These are phyloP conservation scores for Psidium friedrichsthalianum DNA, from an alignment of 345 rosid genomes.

Conservation along the genomic window DNA sequence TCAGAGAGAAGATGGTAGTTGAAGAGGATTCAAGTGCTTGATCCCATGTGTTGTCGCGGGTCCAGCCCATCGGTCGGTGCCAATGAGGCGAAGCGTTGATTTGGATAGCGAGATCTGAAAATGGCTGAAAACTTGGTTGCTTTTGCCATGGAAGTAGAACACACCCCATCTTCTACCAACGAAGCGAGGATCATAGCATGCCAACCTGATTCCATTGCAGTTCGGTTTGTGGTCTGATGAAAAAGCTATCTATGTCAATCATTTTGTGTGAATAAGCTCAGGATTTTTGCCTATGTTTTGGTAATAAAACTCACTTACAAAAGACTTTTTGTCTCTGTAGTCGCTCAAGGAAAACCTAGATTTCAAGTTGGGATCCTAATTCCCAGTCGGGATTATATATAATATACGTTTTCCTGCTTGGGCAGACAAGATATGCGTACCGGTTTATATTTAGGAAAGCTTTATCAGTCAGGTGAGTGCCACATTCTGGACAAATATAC, in stretches of 20 bases:
- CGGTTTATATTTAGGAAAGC: not conserved
- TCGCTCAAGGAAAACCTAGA: not conserved
- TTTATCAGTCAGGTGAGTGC: not conserved
- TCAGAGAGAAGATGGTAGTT: conserved; percentile 1
- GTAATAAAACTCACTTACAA: not conserved
- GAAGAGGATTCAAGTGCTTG: conserved; percentile 8
- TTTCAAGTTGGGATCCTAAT: not conserved
- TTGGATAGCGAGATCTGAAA: conserved; percentile 3
- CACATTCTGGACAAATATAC: not conserved
- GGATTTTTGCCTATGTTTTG: not conserved
- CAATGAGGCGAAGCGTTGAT: conserved; percentile 5
- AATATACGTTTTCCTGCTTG: not conserved
- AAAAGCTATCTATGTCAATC: not conserved
- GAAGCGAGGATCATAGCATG: conserved; percentile 3
- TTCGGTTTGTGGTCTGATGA: not conserved
- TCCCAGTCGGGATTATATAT: not conserved
- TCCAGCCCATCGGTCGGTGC: not conserved
- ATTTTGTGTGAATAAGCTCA: not conserved
- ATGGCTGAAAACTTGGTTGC: not conserved
- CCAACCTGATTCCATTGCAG: conserved; percentile 5
- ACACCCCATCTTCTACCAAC: conserved; percentile 5
- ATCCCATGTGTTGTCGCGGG: conserved; percentile 1
- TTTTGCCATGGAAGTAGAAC: conserved; percentile 10
- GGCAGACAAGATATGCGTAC: not conserved
- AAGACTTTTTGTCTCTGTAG: not conserved